Percentiles rank a stretch among this genome's conserved stretches.
Evolutionary conservation across 2,329 filamentous ascomycete species (phyloP).

Genomic region (Paraphaeosphaeria minitans): DNA sequence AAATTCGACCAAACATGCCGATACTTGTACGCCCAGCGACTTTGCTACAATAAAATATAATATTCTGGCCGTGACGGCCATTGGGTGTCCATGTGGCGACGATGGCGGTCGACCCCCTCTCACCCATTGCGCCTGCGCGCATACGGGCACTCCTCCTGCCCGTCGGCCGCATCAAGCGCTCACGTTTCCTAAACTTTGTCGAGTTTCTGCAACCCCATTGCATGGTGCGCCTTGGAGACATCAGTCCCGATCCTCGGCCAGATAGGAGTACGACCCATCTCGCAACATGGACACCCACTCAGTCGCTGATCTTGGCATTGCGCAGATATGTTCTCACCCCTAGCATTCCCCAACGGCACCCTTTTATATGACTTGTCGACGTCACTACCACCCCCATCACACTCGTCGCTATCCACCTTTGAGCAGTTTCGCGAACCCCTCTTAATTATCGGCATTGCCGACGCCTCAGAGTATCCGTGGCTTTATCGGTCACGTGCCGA

Average conservation of each 20-base stretch:
- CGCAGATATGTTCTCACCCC: slow-evolving; percentile 88
- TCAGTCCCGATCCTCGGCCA: slow-evolving; percentile 81
- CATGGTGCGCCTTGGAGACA: slow-evolving; percentile 82
- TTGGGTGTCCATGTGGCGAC: slow-evolving; percentile 60
- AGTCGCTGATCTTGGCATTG: slow-evolving; percentile 40
- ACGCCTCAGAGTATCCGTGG: slow-evolving; percentile 68
- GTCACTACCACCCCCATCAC: slow-evolving; percentile 77
- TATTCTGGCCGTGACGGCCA: slow-evolving; percentile 25
- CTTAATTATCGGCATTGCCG: slow-evolving; percentile 81
- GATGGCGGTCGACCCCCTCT: slow-evolving; percentile 88
- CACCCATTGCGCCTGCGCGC: slow-evolving; percentile 88
- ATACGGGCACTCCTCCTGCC: slow-evolving; percentile 87
- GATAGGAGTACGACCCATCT: slow-evolving; percentile 73
- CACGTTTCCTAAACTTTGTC: slow-evolving; percentile 79
- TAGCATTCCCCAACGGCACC: slow-evolving; percentile 82
- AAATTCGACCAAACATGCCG: slow-evolving; percentile 32
- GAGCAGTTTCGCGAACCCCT: slow-evolving; percentile 87
- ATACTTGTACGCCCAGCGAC: slow-evolving; percentile 16
- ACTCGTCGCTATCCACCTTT: slow-evolving; percentile 82
- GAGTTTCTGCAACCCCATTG: slow-evolving; percentile 77
- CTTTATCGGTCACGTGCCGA: slow-evolving; percentile 50
- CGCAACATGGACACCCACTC: slow-evolving; percentile 23
- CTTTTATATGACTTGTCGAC: slow-evolving; percentile 89
- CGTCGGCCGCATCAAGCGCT: slow-evolving; percentile 81
- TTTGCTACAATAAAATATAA: slow-evolving; percentile 17